Conservation (phyloP, 2,329 filamentous ascomycete species). For the Stachybotrys echinatus region DNA sequence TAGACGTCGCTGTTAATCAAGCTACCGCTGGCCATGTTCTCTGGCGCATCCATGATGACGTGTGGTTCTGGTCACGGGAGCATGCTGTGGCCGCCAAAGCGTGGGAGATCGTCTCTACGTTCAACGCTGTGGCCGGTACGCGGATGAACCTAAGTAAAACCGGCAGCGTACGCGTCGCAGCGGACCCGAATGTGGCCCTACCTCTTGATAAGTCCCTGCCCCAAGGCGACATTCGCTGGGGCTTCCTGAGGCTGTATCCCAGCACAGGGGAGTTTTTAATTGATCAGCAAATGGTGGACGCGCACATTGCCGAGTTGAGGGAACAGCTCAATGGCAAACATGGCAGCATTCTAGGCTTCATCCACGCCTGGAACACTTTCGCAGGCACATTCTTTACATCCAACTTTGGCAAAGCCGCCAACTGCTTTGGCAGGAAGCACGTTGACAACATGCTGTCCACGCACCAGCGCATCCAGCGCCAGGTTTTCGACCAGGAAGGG, state of each 20-base stretch:
- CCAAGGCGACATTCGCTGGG: slow-evolving; percentile 44
- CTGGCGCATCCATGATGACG: slow-evolving; percentile 59
- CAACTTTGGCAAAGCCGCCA: slow-evolving; percentile 46
- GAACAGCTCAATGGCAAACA: slow-evolving; percentile 50
- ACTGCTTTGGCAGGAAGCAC: slow-evolving; percentile 46
- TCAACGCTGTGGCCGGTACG: slow-evolving; percentile 50
- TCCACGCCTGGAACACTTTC: slow-evolving; percentile 48
- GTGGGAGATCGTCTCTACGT: slow-evolving; percentile 54
- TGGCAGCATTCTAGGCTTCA: slow-evolving; percentile 41
- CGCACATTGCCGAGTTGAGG: slow-evolving; percentile 53
- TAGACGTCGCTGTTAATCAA: slow-evolving; percentile 61
- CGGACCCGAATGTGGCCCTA: slow-evolving; percentile 8
- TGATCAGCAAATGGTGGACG: slow-evolving; percentile 51
- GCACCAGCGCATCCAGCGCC: slow-evolving; percentile 41
- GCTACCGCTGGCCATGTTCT: slow-evolving; percentile 46
- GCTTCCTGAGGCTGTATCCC: slow-evolving; percentile 51
- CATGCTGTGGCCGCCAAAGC: slow-evolving; percentile 47
- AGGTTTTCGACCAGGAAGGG: slow-evolving; percentile 30
- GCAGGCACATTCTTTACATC: slow-evolving; percentile 45
- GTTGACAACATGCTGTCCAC: slow-evolving; percentile 47
- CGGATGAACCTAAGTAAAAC: slow-evolving; percentile 48
- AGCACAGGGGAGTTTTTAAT: slow-evolving; percentile 51
- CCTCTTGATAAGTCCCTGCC: slow-evolving; percentile 33
- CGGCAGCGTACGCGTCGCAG: slow-evolving; percentile 38
- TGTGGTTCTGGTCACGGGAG: slow-evolving; percentile 60